A percentile compares a stretch with the other conserved stretches of the same genome.
Evolutionary conservation across 768 basidiomycete genomes (phyloP).

Genomic region (Mrakia hoshinonis): DNA sequence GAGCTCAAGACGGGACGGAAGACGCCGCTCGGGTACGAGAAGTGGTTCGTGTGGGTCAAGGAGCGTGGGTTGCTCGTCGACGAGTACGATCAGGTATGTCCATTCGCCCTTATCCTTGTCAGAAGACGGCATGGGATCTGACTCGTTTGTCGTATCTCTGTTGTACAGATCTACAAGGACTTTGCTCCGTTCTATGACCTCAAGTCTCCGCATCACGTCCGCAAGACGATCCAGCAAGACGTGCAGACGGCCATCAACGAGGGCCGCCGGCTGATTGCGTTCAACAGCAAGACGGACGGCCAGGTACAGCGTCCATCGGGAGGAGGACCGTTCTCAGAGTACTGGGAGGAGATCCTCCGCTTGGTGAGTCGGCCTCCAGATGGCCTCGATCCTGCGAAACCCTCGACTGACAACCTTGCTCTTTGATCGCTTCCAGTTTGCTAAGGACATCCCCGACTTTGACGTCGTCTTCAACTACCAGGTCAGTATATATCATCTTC

Average conservation of each 20-base stretch:
- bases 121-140: no score
- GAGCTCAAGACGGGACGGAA: constrained; percentile 21
- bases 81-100: constrained; percentile 16
- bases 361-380: not conserved
- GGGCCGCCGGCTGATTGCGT: not conserved
- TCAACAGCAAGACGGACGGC: not conserved
- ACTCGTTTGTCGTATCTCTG: not conserved
- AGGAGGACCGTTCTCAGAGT: not conserved
- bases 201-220: constrained; percentile 5
- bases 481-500: not conserved
- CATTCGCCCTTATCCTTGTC: not conserved
- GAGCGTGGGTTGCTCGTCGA: constrained; percentile 11
- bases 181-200: constrained; percentile 16
- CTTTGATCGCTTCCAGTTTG: not conserved
- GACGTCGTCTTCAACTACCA: constrained; percentile 16
- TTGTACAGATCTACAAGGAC: constrained; percentile 3
- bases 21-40: constrained; percentile 1
- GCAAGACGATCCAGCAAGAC: not conserved
- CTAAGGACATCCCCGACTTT: constrained; percentile 7
- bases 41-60: constrained; percentile 10
- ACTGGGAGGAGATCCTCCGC: not conserved
- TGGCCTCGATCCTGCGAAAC: not conserved
- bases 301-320: not conserved
- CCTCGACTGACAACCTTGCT: no score
- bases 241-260: not conserved